Base-by-base conservation (phyloP, 2,329 filamentous ascomycete genomes). In the Clonostachys solani region DNA sequence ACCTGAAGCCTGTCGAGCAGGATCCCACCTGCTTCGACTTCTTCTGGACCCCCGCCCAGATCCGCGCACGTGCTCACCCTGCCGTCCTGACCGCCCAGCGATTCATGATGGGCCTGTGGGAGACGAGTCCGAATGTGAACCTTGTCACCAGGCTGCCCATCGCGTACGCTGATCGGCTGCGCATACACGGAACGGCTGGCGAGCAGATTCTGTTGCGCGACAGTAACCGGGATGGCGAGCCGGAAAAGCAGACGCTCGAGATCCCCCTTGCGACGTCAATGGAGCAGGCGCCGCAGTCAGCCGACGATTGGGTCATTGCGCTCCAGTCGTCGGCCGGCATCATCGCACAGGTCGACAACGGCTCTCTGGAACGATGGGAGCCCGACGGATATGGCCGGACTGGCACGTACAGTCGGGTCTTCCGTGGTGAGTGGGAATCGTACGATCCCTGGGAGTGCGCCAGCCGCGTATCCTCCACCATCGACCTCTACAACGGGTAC, bases 291-390 rank as follows among this genome's bases (percentile, higher is more conserved):
- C 36, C 36, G 7, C 58, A 65, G 47, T 64, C 61, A 1, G 61
- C 64, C 18, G 65, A 68, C 18, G 64, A 68, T 53, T 68, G 64
- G 65, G 65, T 67, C 49, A 60, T 55, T 33, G 61, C 64, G n/a
- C 57, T 68, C 3, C 62, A 67, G 46, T 74, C 74, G 6, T 72
- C 73, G 0, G 72, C 65, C 17, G 65, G 73, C 29, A 66, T 80
- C 47, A 79, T 86, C 36, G 84, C 84, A 3, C 85, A 89, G 61
- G 73, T 86, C 4, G 85, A 89, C 58, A 85, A 86, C 45, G 85
- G 86, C 40, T 86, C 81, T 17, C 68, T 88, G 2, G 85, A 89
- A 63, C 77, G 85, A 12, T 89, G 86, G 85, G 85, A 89, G 54
- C 75, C 78, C 33, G 74, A 81, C 50, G 85, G 85, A 6, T 89